phyloP scores from a whole-genome alignment of 2,329 filamentous ascomycete genomes.

The Apiospora hydei region DNA sequence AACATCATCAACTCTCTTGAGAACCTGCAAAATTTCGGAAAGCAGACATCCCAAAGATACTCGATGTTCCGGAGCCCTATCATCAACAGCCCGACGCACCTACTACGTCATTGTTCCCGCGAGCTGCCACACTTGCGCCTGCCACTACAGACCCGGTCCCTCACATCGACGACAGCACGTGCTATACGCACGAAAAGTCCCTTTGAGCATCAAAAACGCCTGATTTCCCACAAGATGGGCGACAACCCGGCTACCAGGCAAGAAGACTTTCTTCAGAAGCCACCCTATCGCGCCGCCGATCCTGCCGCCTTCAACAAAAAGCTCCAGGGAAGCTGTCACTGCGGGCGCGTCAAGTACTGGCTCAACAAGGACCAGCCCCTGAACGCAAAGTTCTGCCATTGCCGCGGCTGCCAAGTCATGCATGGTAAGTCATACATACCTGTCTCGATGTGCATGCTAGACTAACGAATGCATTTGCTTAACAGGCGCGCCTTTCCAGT shows the following conservation, averaged over 20 bases:
- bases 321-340: conserved; percentile 67
- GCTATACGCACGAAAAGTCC: background rate
- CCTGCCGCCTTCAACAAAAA: conserved; percentile 36
- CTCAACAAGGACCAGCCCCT: conserved; percentile 73
- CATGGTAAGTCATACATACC: conserved; percentile 60
- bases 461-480: background rate
- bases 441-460: background rate
- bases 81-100: background rate
- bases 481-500: conserved; percentile 84
- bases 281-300: conserved; percentile 11
- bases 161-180: background rate
- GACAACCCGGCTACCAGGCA: too few species aligned
- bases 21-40: background rate
- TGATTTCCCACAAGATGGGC: conserved; percentile 1
- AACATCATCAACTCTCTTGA: background rate
- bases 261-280: background rate
- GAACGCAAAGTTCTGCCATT: conserved; percentile 83
- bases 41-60: background rate
- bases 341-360: conserved; percentile 76
- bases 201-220: background rate
- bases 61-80: conserved; percentile 15
- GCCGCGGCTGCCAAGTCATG: conserved; percentile 78
- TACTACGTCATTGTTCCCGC: conserved; percentile 12
- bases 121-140: background rate
- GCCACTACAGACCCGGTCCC: background rate